Base-by-base conservation (phyloP, 305 asterid species). In the Fraxinus floribunda region DNA sequence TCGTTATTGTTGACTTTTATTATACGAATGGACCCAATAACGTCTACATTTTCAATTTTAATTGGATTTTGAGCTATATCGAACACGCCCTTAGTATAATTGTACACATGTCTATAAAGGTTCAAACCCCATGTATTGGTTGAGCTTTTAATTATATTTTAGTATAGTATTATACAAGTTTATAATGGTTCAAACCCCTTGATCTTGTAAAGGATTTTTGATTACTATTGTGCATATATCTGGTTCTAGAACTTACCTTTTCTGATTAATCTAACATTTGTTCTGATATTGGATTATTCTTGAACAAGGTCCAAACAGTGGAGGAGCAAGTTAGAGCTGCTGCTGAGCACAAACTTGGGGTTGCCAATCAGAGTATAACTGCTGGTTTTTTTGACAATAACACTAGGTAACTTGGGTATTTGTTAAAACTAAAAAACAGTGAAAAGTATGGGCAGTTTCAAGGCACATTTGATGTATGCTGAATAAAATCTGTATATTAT, bases 251-350 rank as follows among this genome's bases (percentile, higher is more conserved):
- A 73, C 70, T 38, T 75, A 29, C 26, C 5, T 60, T 60, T 60
- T 60, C 30, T 60, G 55, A 74, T 72, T 77, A 35, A 75, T 64
- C 49, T 70, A 83, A 72, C 30, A 32, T 52, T 29, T 79, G 29
- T 76, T 62, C 66, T 76, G 83, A 36, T 80, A 77, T 80, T 85
- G 79, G 78, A 83, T 78, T 62, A 49, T 71, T 83, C 81, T 78
- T 73, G 77, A 78, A 78, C 83, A 84, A 97, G 99, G 98, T 95
- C 82, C 87, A 97, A 92, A 91, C 97, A 16, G 99, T 97, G 90
- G 99, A 97, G 92, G 99, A 97, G 88, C 98, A 97, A 90, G 99
- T 97, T 84, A 92, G 99, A 86, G 99, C 99, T 82, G 90, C 99
- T 26, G 99, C 99, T 70, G 99, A 97, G 89, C 99, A 97, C 92